Evolutionary conservation across 768 basidiomycete species (phyloP), one percentile per base, ranked within the genome.

Genomic region (Mrakia blollopis): DNA sequence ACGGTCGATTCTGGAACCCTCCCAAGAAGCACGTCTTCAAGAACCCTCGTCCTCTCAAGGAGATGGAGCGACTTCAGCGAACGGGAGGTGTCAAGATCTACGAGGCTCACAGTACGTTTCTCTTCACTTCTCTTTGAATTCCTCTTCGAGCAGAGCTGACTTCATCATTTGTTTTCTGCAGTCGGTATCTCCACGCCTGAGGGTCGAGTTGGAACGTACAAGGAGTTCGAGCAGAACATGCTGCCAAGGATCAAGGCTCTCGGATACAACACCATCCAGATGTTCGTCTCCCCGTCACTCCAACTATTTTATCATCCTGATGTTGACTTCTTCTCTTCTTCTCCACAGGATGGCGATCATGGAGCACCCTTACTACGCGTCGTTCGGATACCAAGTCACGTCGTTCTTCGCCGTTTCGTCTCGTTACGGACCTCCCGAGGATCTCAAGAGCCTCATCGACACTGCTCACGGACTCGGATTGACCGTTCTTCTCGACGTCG

Each of bases 1-100:
- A 99, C 78, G 92, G 93, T 28, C 90, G 93, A n/a, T 97, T 99
- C 85, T 99, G 97, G 97, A 98, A 98, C 83, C 97, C 97, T 1
- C 90, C 93, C 28, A 81, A 85, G 57, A 85, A 82, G 68, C 97
- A 98, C 85, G 85, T 86, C 39, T 96, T 96, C 86, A 96, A 93
- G 83, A 86, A 98, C 82, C 77, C 87, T 63, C 86, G 88, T 14
- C 93, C 92, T 16, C 86, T 88, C 0, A 81, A 80, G 14, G 81
- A 82, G 69, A 88, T 89, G 77, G 90, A 91, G 18, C 85, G 85
- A 25, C 87, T 89, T 50, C 82, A 89, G 62, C 80, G 81, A n/a
- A 80, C 81, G 16, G 80, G 80, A 37, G 80, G 80, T 6, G 72
- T 84, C 50, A 90, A 90, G 79, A 94, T 99, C 77, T 99, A 99